Evolutionary conservation across 2,329 filamentous ascomycete species (phyloP).

Genomic region (Sclerotinia subarctica): DNA sequence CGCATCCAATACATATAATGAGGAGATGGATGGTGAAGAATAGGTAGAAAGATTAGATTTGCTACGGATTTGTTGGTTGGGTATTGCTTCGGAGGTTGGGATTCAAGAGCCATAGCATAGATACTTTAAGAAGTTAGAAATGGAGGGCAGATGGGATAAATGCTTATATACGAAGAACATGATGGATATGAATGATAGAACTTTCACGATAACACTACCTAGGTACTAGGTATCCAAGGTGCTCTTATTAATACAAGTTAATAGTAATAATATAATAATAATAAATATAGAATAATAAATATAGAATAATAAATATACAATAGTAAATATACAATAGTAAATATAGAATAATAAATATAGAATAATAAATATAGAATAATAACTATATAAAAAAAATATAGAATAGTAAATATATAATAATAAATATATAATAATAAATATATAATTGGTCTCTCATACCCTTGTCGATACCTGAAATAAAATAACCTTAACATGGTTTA

Average conservation of each 20-base stretch:
- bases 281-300: no score
- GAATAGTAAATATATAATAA: no score
- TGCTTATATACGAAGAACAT: not conserved
- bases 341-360: no score
- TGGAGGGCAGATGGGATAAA: not conserved
- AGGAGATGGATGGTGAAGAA: slow-evolving; percentile 1
- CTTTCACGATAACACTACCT: not conserved
- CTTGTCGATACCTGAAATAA: not conserved
- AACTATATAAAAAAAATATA: not conserved
- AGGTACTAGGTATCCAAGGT: not conserved
- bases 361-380: no score
- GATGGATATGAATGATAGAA: not conserved
- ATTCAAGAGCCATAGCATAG: not conserved
- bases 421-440: no score
- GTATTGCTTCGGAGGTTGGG: not conserved
- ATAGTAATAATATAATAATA: not conserved
- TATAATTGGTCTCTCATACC: not conserved
- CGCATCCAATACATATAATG: not conserved
- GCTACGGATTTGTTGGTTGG: not conserved
- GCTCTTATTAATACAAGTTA: not conserved
- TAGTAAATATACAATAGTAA: no score
- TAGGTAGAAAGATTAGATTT: not conserved
- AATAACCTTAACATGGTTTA: no score
- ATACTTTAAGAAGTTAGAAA: not conserved
- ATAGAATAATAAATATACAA: no score